Evolutionary conservation across 768 basidiomycete species (phyloP).

Genomic region (Coprinopsis cinerea): DNA sequence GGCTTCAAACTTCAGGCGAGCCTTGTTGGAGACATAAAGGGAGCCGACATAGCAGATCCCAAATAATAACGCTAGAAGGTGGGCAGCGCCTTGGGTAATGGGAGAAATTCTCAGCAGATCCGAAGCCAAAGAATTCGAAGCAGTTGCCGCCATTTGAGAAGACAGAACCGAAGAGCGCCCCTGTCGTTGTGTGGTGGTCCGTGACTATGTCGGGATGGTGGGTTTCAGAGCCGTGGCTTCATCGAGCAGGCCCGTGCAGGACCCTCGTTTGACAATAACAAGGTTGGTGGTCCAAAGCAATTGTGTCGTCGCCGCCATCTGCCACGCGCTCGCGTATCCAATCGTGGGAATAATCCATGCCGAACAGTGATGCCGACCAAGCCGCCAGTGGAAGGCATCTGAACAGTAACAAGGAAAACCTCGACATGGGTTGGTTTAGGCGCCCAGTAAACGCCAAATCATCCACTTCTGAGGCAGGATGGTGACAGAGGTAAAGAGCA

Average conservation of each 20-base stretch:
- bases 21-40: conserved; percentile 67
- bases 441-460: too few relatives aligned
- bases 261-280: too few relatives aligned
- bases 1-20: conserved; percentile 47
- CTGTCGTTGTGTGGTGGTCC: background rate
- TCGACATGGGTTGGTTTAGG: background rate
- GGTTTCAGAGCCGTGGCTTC: background rate
- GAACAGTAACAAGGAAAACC: background rate
- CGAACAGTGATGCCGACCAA: background rate
- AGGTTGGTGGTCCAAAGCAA: background rate
- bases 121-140: too few relatives aligned
- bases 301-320: background rate
- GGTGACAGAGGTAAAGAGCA: too few relatives aligned
- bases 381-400: background rate
- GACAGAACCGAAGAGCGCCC: background rate
- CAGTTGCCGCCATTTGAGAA: too few relatives aligned
- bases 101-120: too few relatives aligned
- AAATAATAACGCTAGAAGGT: conserved; percentile 53
- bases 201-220: background rate
- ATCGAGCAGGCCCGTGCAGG: background rate
- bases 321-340: background rate
- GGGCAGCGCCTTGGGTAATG: conserved; percentile 19
- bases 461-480: too few relatives aligned
- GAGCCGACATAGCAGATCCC: conserved; percentile 74
- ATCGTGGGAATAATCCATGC: background rate